Conservation (phyloP, 2,329 filamentous ascomycete species). For the Pyricularia pennisetigena region DNA sequence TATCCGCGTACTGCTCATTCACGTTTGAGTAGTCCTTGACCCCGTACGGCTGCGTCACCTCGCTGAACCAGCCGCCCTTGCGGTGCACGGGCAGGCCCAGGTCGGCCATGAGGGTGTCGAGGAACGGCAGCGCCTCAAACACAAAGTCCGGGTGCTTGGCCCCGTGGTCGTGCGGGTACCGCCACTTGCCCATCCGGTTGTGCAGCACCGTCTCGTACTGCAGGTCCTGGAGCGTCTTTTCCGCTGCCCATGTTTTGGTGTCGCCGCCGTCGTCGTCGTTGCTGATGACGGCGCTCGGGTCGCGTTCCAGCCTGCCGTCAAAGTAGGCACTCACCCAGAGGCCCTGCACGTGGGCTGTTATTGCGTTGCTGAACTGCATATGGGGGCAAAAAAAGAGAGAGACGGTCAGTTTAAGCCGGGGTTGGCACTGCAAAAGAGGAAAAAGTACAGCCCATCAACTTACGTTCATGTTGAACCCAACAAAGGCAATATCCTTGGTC, state of each 20-base stretch:
- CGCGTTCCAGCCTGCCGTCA: constrained; percentile 30
- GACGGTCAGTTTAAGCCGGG: not conserved
- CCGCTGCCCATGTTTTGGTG: constrained; percentile 10
- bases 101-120: constrained; percentile 59
- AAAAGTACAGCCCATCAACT: too few species aligned
- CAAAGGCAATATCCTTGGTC: constrained; percentile 33
- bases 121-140: constrained; percentile 66
- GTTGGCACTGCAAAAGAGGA: not conserved
- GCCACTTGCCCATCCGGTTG: constrained; percentile 59
- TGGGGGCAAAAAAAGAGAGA: too few species aligned
- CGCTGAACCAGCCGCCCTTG: constrained; percentile 41
- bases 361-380: constrained; percentile 17
- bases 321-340: constrained; percentile 61
- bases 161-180: constrained; percentile 59
- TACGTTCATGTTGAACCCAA: constrained; percentile 29
- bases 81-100: constrained; percentile 47
- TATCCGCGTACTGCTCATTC: constrained; percentile 37
- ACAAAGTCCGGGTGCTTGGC: constrained; percentile 57
- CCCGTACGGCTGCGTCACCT: constrained; percentile 47
- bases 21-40: constrained; percentile 47
- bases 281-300: constrained; percentile 7
- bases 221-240: constrained; percentile 29
- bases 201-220: constrained; percentile 50
- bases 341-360: constrained; percentile 36
- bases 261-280: constrained; percentile 1